Conservation (phyloP, 1,284 basidiomycete species). For the Ganoderma resinaceum region DNA sequence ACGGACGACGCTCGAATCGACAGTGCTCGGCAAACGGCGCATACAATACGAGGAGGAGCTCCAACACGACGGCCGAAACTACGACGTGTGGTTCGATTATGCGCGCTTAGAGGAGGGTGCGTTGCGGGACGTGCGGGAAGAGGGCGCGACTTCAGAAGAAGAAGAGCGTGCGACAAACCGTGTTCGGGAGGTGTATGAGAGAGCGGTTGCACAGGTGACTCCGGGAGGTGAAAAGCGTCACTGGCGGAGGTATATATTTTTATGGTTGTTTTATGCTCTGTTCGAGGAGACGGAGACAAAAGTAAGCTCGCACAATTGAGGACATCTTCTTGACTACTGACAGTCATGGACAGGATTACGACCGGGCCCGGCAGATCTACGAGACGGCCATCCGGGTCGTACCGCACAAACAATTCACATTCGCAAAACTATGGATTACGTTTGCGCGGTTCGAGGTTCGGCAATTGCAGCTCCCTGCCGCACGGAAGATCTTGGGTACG, state of each 20-base stretch:
- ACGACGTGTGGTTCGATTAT: slow-evolving; percentile 99
- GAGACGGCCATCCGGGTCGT: slow-evolving; percentile 90
- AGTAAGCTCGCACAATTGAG: slow-evolving; percentile 47
- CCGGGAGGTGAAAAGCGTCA: slow-evolving; percentile 89
- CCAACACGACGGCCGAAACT: slow-evolving; percentile 88
- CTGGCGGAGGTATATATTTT: slow-evolving; percentile 96
- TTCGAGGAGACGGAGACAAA: slow-evolving; percentile 97
- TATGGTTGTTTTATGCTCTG: slow-evolving; percentile 96
- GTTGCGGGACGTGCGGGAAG: slow-evolving; percentile 75
- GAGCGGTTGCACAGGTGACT: slow-evolving; percentile 96
- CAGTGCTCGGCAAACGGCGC: slow-evolving; percentile 94
- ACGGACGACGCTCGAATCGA: slow-evolving; percentile 87
- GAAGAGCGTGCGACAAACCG: slow-evolving; percentile 63
- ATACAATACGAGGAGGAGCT: slow-evolving; percentile 98
- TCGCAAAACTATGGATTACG: slow-evolving; percentile 93
- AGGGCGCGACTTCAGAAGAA: slow-evolving; percentile 76
- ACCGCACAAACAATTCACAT: slow-evolving; percentile 97
- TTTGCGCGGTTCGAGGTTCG: slow-evolving; percentile 95
- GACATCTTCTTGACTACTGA: slow-evolving; percentile 8
- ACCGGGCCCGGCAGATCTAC: slow-evolving; percentile 90
- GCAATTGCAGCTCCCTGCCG: slow-evolving; percentile 81
- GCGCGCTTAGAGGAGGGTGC: slow-evolving; percentile 93
- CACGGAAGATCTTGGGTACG: slow-evolving; percentile 90
- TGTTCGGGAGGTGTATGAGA: slow-evolving; percentile 94
- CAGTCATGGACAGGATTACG: slow-evolving; percentile 68